Conservation (phyloP, 495 filamentous ascomycete genomes). For the Penicillium angulare region DNA sequence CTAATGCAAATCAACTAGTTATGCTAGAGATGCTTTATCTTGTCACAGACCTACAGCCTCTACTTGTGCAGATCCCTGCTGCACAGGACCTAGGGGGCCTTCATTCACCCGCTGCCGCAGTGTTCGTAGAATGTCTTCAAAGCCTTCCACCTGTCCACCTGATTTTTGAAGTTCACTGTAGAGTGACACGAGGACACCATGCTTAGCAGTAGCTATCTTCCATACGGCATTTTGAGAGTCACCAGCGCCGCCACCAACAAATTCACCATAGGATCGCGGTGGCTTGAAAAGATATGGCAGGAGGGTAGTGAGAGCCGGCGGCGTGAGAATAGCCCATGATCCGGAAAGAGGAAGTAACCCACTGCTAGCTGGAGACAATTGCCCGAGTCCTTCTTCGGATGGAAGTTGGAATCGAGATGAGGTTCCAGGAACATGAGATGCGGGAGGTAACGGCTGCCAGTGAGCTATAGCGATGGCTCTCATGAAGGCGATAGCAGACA, state of each 20-base stretch:
- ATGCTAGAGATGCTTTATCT: too few species aligned
- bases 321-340: conserved; percentile 49
- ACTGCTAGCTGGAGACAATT: conserved; percentile 33
- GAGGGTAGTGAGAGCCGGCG: conserved; percentile 50
- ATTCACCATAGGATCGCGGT: conserved; percentile 54
- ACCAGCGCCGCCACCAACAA: conserved; percentile 56
- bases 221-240: conserved; percentile 59
- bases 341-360: conserved; percentile 47
- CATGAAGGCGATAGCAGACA: conserved; percentile 56
- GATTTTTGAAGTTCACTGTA: conserved; percentile 31
- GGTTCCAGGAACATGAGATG: conserved; percentile 11
- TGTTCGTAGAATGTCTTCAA: conserved; percentile 45
- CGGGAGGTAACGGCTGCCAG: conserved; percentile 43
- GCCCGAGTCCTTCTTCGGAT: conserved; percentile 39
- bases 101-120: conserved; percentile 44
- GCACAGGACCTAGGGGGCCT: conserved; percentile 41
- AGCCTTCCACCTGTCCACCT: conserved; percentile 30
- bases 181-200: conserved; percentile 52
- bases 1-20: too few species aligned
- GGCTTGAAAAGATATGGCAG: conserved; percentile 61
- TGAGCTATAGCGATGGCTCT: conserved; percentile 52
- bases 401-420: conserved; percentile 41
- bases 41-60: conserved; percentile 38
- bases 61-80: conserved; percentile 30
- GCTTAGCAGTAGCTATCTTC: conserved; percentile 59